Evolutionary conservation across 2,329 filamentous ascomycete genomes (phyloP).

Genomic region (Cordyceps cicadae): DNA sequence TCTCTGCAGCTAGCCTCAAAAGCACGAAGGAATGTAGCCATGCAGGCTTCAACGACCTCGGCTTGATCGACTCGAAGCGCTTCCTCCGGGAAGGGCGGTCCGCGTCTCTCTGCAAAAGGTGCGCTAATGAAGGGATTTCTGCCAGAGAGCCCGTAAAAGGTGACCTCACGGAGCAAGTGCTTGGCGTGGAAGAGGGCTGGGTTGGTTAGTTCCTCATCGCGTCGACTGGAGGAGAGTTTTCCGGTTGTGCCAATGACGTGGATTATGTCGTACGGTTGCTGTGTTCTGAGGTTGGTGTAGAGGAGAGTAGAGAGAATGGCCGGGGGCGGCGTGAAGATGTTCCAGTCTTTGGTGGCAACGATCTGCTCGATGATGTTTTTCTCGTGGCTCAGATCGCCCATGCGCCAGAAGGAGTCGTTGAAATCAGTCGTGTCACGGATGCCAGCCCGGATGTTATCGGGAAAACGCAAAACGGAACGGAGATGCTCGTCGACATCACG

Average conservation of each 20-base stretch:
- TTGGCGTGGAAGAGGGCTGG: conserved; percentile 48
- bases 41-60: conserved; percentile 40
- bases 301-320: conserved; percentile 43
- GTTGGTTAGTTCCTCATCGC: conserved; percentile 39
- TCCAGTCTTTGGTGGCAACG: neutral
- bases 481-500: conserved; percentile 6
- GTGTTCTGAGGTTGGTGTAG: conserved; percentile 42
- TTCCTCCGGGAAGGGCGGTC: conserved; percentile 29
- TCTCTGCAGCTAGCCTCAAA: conserved; percentile 38
- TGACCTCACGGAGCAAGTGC: conserved; percentile 44
- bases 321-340: conserved; percentile 22
- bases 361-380: conserved; percentile 6
- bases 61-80: conserved; percentile 39
- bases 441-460: neutral
- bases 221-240: conserved; percentile 38
- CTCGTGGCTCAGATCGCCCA: conserved; percentile 3
- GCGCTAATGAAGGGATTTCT: conserved; percentile 35
- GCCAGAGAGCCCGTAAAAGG: conserved; percentile 46
- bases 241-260: conserved; percentile 44
- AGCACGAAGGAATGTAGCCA: conserved; percentile 43
- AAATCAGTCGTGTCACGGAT: conserved; percentile 10
- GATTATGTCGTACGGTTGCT: conserved; percentile 43
- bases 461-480: neutral
- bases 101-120: neutral
- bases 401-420: conserved; percentile 10